Conservation (phyloP, 1,284 basidiomycete genomes). For the Ustilago loliicola region DNA sequence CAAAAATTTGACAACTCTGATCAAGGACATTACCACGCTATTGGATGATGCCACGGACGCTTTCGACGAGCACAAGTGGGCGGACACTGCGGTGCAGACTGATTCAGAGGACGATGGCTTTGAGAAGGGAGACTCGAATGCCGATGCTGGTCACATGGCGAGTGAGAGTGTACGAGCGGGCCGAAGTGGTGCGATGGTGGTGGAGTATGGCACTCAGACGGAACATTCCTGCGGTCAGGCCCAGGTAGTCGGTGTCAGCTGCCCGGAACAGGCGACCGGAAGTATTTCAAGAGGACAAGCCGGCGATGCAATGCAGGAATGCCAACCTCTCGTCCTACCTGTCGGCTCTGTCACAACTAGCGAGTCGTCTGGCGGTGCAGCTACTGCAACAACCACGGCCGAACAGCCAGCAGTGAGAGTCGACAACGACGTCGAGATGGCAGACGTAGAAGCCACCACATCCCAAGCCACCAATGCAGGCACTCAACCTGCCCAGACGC, state of each 20-base stretch:
- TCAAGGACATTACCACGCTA: not conserved
- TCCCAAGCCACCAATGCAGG: not conserved
- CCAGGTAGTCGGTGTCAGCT: not conserved
- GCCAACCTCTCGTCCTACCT: not conserved
- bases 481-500: not conserved
- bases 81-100: not conserved
- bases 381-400: not conserved
- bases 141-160: not conserved
- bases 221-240: not conserved
- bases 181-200: not conserved
- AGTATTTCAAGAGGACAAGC: not conserved
- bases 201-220: not conserved
- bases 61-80: not conserved
- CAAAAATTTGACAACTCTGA: not conserved
- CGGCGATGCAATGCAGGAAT: not conserved
- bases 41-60: not conserved
- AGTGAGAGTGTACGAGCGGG: not conserved
- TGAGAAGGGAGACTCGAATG: not conserved
- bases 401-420: not conserved
- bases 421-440: slow-evolving; percentile 3
- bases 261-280: not conserved
- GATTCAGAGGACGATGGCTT: not conserved
- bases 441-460: not conserved
- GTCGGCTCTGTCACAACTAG: not conserved
- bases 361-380: not conserved